These are phyloP conservation scores for Naganishia kalamii DNA, from an alignment of 768 basidiomycete species.

Conservation along the genomic window DNA sequence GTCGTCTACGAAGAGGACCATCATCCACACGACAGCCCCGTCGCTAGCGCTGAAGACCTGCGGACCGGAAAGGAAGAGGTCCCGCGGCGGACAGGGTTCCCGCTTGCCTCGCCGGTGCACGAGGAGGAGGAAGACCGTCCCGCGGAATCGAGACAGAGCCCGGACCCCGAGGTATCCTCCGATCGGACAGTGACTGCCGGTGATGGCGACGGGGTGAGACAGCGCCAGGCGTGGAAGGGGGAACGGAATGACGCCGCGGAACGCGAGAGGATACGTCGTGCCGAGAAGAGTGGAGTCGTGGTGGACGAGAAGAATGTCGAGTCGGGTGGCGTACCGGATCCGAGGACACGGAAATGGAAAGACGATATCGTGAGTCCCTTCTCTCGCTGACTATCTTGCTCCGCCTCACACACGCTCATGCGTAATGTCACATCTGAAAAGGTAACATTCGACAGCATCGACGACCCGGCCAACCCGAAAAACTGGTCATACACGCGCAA, in stretches of 20 bases:
- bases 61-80: background rate
- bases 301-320: background rate
- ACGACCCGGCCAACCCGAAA: constrained; percentile 41
- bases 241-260: constrained; percentile 4
- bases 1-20: constrained; percentile 17
- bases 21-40: constrained; percentile 7
- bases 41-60: background rate
- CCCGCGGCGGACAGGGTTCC: background rate
- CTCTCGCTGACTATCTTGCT: background rate
- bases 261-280: background rate
- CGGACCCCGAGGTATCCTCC: background rate
- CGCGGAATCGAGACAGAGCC: background rate
- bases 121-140: constrained; percentile 8
- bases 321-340: background rate
- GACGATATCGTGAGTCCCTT: constrained; percentile 25
- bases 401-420: background rate
- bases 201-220: background rate
- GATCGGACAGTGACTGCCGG: background rate
- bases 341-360: constrained; percentile 23
- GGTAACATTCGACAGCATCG: constrained; percentile 31
- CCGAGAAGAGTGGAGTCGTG: background rate
- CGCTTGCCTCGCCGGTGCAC: background rate
- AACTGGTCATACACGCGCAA: constrained; percentile 38
- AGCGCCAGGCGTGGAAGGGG: background rate
- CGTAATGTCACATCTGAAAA: background rate